Evolutionary conservation across 495 filamentous ascomycete species (phyloP).

Genomic region (Trichoderma asperelloides): DNA sequence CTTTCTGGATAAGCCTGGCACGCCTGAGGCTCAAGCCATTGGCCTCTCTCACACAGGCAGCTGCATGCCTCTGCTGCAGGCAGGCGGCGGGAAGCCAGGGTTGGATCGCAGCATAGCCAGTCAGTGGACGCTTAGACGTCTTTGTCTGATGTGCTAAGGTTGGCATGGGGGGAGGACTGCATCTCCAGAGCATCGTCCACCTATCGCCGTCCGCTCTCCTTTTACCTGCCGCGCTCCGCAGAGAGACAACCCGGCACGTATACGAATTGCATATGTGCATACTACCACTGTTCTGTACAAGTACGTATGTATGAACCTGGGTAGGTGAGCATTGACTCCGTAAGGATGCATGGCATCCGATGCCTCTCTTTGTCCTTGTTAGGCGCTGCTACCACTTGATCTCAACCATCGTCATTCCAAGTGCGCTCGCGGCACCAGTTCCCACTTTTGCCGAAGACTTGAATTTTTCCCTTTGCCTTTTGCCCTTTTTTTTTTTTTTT

Average conservation of each 20-base stretch:
- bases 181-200: background rate
- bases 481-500: background rate
- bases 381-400: background rate
- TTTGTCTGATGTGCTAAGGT: background rate
- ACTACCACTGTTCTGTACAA: too few relatives aligned
- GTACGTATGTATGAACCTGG: background rate
- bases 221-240: background rate
- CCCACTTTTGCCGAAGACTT: background rate
- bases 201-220: background rate
- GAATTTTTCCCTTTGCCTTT: background rate
- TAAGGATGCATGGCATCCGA: background rate
- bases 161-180: background rate
- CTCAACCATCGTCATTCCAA: background rate
- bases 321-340: background rate
- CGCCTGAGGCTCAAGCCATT: background rate
- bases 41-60: background rate
- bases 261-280: background rate
- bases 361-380: background rate
- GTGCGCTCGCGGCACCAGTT: background rate
- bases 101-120: background rate
- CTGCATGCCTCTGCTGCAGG: conserved; percentile 2
- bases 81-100: conserved; percentile 1
- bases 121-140: background rate
- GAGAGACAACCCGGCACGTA: background rate
- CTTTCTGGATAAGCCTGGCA: background rate